Percentiles rank a stretch among this genome's conserved stretches.
These are phyloP conservation scores for Penicillium italicum DNA, from an alignment of 2,329 filamentous ascomycete genomes.

Conservation along the genomic window DNA sequence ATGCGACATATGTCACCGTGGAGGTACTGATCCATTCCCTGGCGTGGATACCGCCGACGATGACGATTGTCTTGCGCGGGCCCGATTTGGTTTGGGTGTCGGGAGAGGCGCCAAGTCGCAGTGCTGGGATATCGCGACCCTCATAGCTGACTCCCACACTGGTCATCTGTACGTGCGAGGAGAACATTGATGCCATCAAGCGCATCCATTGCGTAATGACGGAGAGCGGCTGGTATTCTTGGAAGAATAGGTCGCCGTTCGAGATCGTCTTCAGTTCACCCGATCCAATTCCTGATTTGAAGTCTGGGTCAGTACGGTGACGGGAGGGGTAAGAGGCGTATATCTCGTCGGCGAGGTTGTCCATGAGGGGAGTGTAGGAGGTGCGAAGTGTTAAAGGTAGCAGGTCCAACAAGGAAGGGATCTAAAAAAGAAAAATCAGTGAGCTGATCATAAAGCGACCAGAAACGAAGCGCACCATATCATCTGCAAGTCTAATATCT, in stretches of 20 bases:
- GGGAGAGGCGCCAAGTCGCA: constrained; percentile 65
- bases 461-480: constrained; percentile 56
- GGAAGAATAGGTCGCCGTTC: constrained; percentile 72
- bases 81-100: constrained; percentile 46
- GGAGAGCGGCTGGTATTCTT: constrained; percentile 82
- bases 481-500: constrained; percentile 74
- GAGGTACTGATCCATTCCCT: constrained; percentile 95
- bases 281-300: constrained; percentile 30
- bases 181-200: constrained; percentile 84
- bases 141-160: constrained; percentile 83
- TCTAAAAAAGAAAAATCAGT: constrained; percentile 38
- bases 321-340: constrained; percentile 67
- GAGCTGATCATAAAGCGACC: not conserved
- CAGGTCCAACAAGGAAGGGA: constrained; percentile 70
- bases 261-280: constrained; percentile 32
- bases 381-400: constrained; percentile 70
- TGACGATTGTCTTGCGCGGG: constrained; percentile 70
- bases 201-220: constrained; percentile 90
- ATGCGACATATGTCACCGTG: constrained; percentile 86
- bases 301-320: constrained; percentile 29
- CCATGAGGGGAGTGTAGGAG: constrained; percentile 71
- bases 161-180: constrained; percentile 68
- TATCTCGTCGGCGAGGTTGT: constrained; percentile 73
- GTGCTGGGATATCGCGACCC: constrained; percentile 76
- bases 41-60: constrained; percentile 85